Conservation (phyloP, 139 green algal genomes). For the Chlorella sp. region DNA sequence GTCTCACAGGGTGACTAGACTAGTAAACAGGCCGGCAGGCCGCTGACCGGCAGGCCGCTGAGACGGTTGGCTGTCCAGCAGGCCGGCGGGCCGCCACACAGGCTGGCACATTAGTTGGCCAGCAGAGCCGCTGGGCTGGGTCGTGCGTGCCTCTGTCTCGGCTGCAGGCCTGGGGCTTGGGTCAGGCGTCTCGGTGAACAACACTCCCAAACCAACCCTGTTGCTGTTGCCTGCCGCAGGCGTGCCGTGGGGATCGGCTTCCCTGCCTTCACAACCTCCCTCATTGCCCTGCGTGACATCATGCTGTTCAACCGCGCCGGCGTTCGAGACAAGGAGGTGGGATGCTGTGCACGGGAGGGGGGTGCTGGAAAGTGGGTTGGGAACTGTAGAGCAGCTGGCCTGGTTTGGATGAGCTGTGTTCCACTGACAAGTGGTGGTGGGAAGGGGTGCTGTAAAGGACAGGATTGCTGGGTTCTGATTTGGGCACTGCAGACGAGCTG, state of each 20-base stretch:
- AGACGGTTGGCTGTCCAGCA: neutral
- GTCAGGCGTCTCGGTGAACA: too few relatives aligned
- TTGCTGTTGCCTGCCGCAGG: neutral
- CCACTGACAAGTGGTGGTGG: too few relatives aligned
- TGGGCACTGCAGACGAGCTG: too few relatives aligned
- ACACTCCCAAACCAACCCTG: too few relatives aligned
- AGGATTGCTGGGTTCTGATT: too few relatives aligned
- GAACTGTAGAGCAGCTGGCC: too few relatives aligned
- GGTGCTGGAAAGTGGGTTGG: too few relatives aligned
- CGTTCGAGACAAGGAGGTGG: constrained; percentile 7
- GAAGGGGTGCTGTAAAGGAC: too few relatives aligned
- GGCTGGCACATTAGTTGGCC: too few relatives aligned
- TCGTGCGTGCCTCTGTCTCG: neutral
- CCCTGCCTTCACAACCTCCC: constrained; percentile 14
- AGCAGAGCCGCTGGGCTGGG: neutral
- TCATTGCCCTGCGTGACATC: neutral
- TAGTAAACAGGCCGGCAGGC: neutral
- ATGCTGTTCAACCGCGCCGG: constrained; percentile 6
- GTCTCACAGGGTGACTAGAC: neutral
- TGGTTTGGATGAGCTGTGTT: too few relatives aligned
- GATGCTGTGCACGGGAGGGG: too few relatives aligned
- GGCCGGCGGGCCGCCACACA: too few relatives aligned
- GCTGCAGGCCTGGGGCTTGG: neutral
- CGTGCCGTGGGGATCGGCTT: constrained; percentile 5
- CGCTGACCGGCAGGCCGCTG: neutral